Evolutionary conservation across 805 yeast species (phyloP), one percentile per base, ranked within the genome.

Genomic region (Torulaspora indica): DNA sequence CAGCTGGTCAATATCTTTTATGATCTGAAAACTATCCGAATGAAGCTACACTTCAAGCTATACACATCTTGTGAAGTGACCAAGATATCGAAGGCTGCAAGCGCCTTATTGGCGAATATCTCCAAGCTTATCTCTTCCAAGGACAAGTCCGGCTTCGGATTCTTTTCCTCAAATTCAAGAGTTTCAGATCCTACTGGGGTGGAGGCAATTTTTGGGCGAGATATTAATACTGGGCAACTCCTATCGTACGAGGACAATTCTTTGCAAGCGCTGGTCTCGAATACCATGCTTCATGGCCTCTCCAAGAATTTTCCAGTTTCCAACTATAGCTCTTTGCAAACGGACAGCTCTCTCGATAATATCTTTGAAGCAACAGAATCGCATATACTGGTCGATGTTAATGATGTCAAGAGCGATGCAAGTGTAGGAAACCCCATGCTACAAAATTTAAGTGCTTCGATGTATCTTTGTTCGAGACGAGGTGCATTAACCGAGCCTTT

Each of bases 401-500:
- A 81, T 57, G 75, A 85, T 32, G 86, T 85, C 30, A 67, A 71
- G 14, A 77, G 78, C 25, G 78, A 78, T 36, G 73, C 85, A 1
- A 73, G 84, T 0, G 69, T 70, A 20, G 68, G 77, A 51, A 73
- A 76, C 45, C 89, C 89, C 18, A 76, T 77, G 42, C 86, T 85
- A 2, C 73, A 75, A 6, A 75, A 75, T 6, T 75, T 83, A 75
- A 78, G 78, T 38, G 90, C 89, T 3, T 79, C 81, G 54, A 70
- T 87, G 66, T 82, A 81, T 60, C 66, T 88, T 54, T 70, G 95
- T 58, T 82, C 79, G 48, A 71, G 76, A 23, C 74, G 74, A 41
- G 76, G 72, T 56, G 71, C 85, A 52, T 68, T 88, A 43, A 82
- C 95, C 0, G 95, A 88, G 65, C 83, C 95, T 0, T 86, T 84